phyloP scores from a whole-genome alignment of 2,329 filamentous ascomycete species.

The Paecilomyces sp. region DNA sequence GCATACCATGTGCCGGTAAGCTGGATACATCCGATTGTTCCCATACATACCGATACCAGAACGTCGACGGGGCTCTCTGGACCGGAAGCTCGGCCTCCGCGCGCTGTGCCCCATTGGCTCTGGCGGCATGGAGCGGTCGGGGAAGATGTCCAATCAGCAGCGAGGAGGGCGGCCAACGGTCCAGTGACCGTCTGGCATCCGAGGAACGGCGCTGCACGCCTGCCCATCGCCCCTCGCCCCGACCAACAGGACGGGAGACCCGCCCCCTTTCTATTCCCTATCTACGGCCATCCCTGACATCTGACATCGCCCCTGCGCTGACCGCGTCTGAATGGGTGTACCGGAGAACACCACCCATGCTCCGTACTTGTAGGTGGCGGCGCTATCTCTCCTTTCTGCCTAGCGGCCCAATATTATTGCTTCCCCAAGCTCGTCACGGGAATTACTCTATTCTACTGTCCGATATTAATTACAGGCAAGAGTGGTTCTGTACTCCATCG shows the following conservation, averaged over 20 bases:
- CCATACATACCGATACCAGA: constrained; percentile 1
- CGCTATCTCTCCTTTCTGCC: neutral
- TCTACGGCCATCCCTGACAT: neutral
- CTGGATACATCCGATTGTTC: neutral
- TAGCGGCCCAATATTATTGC: neutral
- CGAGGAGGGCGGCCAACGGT: neutral
- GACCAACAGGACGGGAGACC: neutral
- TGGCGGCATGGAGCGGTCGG: neutral
- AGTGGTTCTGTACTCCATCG: no score
- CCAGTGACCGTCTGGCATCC: neutral
- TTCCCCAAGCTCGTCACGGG: neutral
- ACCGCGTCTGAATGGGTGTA: neutral
- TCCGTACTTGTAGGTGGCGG: neutral
- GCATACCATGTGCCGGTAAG: neutral
- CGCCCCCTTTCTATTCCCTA: neutral
- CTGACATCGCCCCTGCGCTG: neutral
- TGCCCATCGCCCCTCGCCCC: neutral
- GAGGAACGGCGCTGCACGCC: neutral
- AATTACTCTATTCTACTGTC: neutral
- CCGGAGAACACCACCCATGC: neutral
- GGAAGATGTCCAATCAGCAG: neutral
- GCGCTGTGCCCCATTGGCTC: neutral
- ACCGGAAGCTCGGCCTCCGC: neutral
- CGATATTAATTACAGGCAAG: no score
- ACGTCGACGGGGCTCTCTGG: neutral